Percentiles rank a stretch among this genome's conserved stretches.
phyloP scores from a whole-genome alignment of 371 early-diverging fungal genomes.

The Mortierella sp. region DNA sequence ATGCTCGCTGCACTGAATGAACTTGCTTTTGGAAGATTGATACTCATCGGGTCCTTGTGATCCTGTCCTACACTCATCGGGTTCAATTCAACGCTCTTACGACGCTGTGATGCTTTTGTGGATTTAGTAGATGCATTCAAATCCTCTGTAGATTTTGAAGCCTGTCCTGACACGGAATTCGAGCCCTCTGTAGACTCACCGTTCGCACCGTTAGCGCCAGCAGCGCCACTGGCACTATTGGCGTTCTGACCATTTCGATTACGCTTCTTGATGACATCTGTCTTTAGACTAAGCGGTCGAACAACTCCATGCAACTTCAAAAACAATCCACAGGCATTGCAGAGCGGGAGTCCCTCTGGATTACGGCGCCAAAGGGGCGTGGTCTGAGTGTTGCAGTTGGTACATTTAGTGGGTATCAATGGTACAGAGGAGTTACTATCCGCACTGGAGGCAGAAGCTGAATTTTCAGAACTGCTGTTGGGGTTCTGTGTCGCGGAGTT shows the following conservation, averaged over 20 bases:
- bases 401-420: conserved; percentile 71
- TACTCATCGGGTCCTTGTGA: conserved; percentile 34
- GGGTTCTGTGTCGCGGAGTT: conserved; percentile 30
- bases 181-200: conserved; percentile 19
- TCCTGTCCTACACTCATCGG: conserved; percentile 34
- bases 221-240: conserved; percentile 5
- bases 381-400: conserved; percentile 90
- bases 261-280: conserved; percentile 88
- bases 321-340: conserved; percentile 77
- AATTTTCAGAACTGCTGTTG: conserved; percentile 32
- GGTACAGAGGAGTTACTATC: conserved; percentile 37
- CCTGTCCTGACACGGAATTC: conserved; percentile 9
- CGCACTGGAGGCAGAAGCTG: conserved; percentile 24
- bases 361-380: conserved; percentile 98
- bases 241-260: conserved; percentile 65
- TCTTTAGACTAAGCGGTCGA: conserved; percentile 86
- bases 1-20: conserved; percentile 12
- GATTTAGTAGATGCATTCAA: conserved; percentile 19
- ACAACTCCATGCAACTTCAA: conserved; percentile 89
- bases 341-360: conserved; percentile 74
- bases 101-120: conserved; percentile 34
- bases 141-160: conserved; percentile 39
- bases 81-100: conserved; percentile 50
- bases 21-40: conserved; percentile 28
- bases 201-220: background rate